Evolutionary conservation across 352 stramenopile genomes (phyloP), one percentile per base, ranked within the genome.

Genomic region (Phytophthora idaei): DNA sequence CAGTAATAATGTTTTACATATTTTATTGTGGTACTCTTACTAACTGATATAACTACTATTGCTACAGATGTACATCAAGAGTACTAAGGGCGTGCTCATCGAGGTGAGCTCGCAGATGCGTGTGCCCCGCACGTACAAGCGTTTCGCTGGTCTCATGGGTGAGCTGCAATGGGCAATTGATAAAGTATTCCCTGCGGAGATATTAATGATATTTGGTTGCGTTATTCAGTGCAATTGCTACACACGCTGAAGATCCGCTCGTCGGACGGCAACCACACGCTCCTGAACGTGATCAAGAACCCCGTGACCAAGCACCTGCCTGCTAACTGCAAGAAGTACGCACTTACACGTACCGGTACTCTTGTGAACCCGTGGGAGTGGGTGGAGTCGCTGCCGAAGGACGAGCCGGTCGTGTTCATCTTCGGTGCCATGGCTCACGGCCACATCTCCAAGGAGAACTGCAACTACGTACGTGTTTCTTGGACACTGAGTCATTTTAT

Each of bases 241-340:
- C 98, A 99, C 85, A 99, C 99, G 83, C 93, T 99, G 76, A 99
- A 99, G 83, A 99, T 99, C 74, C 97, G 98, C 61, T 98, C 97
- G 52, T 97, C 93, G n/a, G 94, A 98, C 59, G 90, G 93, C 61
- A 97, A 95, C 59, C 92, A 98, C 34, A 99, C 94, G 46, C 83
- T 99, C 39, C 89, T 99, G 62, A 99, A 98, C 68, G 97, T 99
- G 34, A 98, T 99, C 71, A 99, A 99, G 77, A 99, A 99, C 87
- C 98, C 98, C 5, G 89, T 99, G 64, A 98, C 97, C 55, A 90
- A 96, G 74, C 90, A 99, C 85, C 83, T 99, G 32, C 97, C 97
- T 12, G 88, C 98, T 28, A 98, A 98, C 69, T 95, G 83, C 58
- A 90, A 90, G 65, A 98, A 98, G 72, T 99, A 98, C 80, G 96